Conservation (phyloP, 2,329 filamentous ascomycete species). For the Venturia pyrina region DNA sequence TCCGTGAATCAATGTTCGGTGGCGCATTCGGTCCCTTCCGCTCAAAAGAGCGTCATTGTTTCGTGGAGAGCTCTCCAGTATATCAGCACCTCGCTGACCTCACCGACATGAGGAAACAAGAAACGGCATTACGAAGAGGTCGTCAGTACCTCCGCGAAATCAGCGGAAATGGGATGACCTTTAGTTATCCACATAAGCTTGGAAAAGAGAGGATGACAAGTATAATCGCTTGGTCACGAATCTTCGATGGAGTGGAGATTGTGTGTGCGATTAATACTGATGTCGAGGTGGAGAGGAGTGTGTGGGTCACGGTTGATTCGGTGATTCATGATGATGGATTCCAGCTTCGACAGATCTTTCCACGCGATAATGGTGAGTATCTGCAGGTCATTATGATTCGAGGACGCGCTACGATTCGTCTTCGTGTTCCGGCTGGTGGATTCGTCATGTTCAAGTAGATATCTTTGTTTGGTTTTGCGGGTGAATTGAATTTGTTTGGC, state of each 20-base stretch:
- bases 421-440: slow-evolving; percentile 15
- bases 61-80: slow-evolving; percentile 13
- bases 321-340: slow-evolving; percentile 13
- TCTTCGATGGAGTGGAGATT: slow-evolving; percentile 17
- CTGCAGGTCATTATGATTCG: not conserved
- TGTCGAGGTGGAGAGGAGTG: slow-evolving; percentile 9
- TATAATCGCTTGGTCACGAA: slow-evolving; percentile 19
- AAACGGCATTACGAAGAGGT: not conserved
- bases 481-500: not conserved
- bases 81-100: not conserved
- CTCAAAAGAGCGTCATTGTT: slow-evolving; percentile 17
- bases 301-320: slow-evolving; percentile 17
- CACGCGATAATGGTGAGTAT: not conserved
- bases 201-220: slow-evolving; percentile 14
- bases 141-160: not conserved
- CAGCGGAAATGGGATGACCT: not conserved
- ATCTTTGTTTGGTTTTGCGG: not conserved
- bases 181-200: not conserved
- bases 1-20: slow-evolving; percentile 21
- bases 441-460: slow-evolving; percentile 17
- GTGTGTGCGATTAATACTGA: slow-evolving; percentile 15
- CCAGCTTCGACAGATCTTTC: not conserved
- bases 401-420: slow-evolving; percentile 13
- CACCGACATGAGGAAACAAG: not conserved
- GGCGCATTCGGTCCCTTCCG: slow-evolving; percentile 19